Base-by-base conservation (phyloP, 768 basidiomycete genomes). In the Lactarius akahatsu region DNA sequence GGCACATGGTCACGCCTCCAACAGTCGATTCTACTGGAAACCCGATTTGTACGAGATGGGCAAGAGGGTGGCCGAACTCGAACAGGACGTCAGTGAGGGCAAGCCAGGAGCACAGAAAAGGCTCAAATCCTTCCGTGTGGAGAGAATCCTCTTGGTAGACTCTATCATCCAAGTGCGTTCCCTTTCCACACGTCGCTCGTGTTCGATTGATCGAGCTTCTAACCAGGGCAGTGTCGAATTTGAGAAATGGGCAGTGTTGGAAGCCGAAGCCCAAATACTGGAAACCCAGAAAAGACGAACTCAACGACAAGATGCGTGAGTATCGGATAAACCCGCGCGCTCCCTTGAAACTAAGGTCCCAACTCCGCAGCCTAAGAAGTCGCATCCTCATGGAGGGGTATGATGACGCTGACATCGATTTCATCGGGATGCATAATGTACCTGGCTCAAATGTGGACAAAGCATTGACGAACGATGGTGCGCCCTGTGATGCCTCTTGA, bases 21-120 rank as follows among this genome's bases (percentile, higher is more conserved):
- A 43, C 6, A 61, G 55, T 57, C 61, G 60, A 13, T 69, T 67
- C 58, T 69, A 69, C 59, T 68, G 66, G 69, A 52, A 61, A 36
- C 62, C 66, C 1, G 66, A 68, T 40, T 23, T 69, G 45, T 52
- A 68, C 45, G 62, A 67, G 13, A 61, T 67, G 56, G 30, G 40
- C 16, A 57, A 63, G 28, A 59, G 18, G 62, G 10, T 64, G 4
- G 16, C 58, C 59, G 55, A 56, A 32, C 41, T 69, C 23, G 59
- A 68, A 38, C 26, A 57, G 18, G 69, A 63, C 16, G 28, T 54
- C 36, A 41, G 38, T 3, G 58, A 62, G 16, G 66, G 66, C 28
- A 63, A 67, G 36, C 54, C 62, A 60, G 66, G 54, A 50, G 66
- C 61, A 16, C 43, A 61, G 9, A 20, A 67, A 13, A 50, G 43